Conservation (phyloP, 192 early-diverging fungal species). For the Polychytrium aggregatum region DNA sequence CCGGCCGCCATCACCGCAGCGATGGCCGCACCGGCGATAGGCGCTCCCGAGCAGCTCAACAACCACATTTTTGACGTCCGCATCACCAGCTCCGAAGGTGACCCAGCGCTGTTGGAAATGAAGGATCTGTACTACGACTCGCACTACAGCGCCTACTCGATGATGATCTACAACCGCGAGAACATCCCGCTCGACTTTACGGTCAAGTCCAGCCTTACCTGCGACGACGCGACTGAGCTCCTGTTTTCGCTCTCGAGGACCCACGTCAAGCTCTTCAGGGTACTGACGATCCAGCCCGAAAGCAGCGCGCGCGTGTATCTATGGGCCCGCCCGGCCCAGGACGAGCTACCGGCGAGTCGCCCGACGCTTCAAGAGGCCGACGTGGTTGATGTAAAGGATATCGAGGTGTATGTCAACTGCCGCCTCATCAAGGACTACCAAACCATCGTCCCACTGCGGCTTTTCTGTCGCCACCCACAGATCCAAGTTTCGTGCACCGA, state of each 20-base stretch:
- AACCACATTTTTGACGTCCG: slow-evolving; percentile 67
- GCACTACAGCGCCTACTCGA: slow-evolving; percentile 57
- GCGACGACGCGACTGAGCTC: slow-evolving; percentile 55
- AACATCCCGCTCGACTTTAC: slow-evolving; percentile 64
- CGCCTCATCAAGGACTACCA: slow-evolving; percentile 73
- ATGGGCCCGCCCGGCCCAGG: slow-evolving; percentile 38
- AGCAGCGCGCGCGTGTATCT: slow-evolving; percentile 58
- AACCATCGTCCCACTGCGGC: slow-evolving; percentile 49
- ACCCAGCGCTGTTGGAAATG: slow-evolving; percentile 50
- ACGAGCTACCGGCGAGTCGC: slow-evolving; percentile 6
- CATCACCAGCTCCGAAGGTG: slow-evolving; percentile 37
- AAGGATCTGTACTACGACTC: slow-evolving; percentile 58
- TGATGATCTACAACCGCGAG: slow-evolving; percentile 67
- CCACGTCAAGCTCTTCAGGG: slow-evolving; percentile 58
- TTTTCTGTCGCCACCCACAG: slow-evolving; percentile 49
- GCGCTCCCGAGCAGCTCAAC: too few relatives aligned
- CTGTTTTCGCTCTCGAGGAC: slow-evolving; percentile 67
- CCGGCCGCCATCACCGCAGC: slow-evolving; percentile 3
- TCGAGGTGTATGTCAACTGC: slow-evolving; percentile 70
- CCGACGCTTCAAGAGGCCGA: slow-evolving; percentile 18
- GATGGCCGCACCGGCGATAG: too few relatives aligned
- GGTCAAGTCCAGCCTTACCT: slow-evolving; percentile 51
- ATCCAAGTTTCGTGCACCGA: slow-evolving; percentile 24
- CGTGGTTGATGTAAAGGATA: slow-evolving; percentile 50
- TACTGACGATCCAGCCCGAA: slow-evolving; percentile 53